A percentile compares a stretch with the other conserved stretches of the same genome.
Conservation (phyloP, 257 asterid genomes). For the Gynochthodes officinalis region DNA sequence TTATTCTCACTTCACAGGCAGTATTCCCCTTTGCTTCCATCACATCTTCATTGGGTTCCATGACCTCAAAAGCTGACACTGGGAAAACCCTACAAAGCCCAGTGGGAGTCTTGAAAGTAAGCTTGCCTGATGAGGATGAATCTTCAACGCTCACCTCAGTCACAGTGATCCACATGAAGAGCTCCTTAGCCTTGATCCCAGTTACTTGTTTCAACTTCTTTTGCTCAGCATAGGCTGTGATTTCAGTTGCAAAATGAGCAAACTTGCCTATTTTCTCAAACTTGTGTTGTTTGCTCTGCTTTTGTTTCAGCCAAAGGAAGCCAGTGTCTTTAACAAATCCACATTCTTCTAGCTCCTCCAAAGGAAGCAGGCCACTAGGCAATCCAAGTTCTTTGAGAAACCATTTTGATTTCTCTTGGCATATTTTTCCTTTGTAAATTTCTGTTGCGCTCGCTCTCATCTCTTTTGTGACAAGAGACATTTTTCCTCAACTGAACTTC, state of each 20-base stretch:
- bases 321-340: constrained; percentile 46
- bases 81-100: constrained; percentile 56
- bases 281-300: constrained; percentile 45
- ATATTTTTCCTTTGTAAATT: constrained; percentile 45
- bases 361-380: constrained; percentile 63
- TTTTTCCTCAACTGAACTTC: neutral
- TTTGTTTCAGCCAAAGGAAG: constrained; percentile 65
- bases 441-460: constrained; percentile 50
- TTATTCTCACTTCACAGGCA: no score
- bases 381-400: constrained; percentile 48
- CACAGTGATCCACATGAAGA: constrained; percentile 51
- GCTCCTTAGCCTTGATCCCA: constrained; percentile 71
- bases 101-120: constrained; percentile 56
- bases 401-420: constrained; percentile 49
- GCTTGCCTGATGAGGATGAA: constrained; percentile 41
- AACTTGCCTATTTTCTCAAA: constrained; percentile 47
- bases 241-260: constrained; percentile 50
- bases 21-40: no score
- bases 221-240: constrained; percentile 56
- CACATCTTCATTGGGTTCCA: constrained; percentile 9
- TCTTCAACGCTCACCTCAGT: constrained; percentile 47
- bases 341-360: constrained; percentile 50
- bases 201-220: constrained; percentile 46
- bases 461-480: constrained; percentile 57
- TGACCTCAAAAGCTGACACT: constrained; percentile 44